phyloP scores from a whole-genome alignment of 2,329 filamentous ascomycete species.

The Pyrenophora seminiperda region DNA sequence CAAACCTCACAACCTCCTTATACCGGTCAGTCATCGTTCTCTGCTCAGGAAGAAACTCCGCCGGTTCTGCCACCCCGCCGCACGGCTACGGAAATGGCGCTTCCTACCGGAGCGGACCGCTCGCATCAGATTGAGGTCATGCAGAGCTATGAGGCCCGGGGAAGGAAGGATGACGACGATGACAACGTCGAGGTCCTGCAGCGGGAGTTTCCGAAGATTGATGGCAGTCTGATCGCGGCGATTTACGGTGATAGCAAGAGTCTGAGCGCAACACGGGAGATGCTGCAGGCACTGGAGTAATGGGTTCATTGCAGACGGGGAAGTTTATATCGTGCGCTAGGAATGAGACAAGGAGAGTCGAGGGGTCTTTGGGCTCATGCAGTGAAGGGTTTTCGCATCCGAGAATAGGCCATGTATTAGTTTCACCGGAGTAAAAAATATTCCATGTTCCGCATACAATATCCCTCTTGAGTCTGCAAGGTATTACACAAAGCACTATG shows the following conservation, averaged over 20 bases:
- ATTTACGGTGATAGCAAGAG: conserved; percentile 52
- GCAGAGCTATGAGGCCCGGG: conserved; percentile 48
- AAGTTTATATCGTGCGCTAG: background rate
- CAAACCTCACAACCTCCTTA: conserved; percentile 11
- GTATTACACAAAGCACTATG: no score
- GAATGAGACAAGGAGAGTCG: background rate
- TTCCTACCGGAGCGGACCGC: conserved; percentile 50
- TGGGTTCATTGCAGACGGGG: background rate
- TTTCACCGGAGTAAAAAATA: no score
- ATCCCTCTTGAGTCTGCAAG: no score
- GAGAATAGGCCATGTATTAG: no score
- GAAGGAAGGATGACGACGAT: conserved; percentile 47
- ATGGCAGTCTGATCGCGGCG: conserved; percentile 53
- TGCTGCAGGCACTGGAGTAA: conserved; percentile 48
- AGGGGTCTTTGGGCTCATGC: no score
- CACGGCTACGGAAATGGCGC: conserved; percentile 44
- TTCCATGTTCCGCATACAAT: no score
- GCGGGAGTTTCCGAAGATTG: conserved; percentile 52
- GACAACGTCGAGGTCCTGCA: conserved; percentile 50
- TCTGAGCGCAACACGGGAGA: conserved; percentile 52
- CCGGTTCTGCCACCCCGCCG: conserved; percentile 38
- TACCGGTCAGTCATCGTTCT: conserved; percentile 6
- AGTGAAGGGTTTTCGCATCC: no score
- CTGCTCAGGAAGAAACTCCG: conserved; percentile 18
- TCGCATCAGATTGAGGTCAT: conserved; percentile 52